These are phyloP conservation scores for Aspergillus chevalieri DNA, from an alignment of 2,329 filamentous ascomycete genomes.

Conservation along the genomic window DNA sequence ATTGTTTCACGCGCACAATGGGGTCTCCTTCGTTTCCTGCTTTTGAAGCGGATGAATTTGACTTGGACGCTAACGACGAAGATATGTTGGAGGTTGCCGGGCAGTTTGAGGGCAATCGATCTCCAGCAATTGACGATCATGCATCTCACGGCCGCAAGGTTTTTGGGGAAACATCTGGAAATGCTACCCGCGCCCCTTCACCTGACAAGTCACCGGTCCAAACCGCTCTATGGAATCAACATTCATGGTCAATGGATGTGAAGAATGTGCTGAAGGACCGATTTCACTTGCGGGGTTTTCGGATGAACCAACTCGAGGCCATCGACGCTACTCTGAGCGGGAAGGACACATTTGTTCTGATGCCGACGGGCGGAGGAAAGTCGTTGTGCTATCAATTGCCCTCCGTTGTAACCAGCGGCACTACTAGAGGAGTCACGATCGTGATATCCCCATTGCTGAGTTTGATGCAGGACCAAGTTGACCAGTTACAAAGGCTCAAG, in stretches of 20 bases:
- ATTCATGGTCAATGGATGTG: conserved; percentile 82
- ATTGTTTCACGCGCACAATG: conserved; percentile 36
- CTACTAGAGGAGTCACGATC: conserved; percentile 76
- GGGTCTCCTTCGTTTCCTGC: conserved; percentile 25
- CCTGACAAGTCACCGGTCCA: conserved; percentile 28
- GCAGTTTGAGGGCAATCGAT: conserved; percentile 26
- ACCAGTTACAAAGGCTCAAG: conserved; percentile 66
- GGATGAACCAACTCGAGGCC: conserved; percentile 85
- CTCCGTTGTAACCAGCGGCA: conserved; percentile 72
- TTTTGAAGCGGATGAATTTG: conserved; percentile 34
- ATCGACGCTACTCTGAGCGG: conserved; percentile 88
- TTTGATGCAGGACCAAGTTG: conserved; percentile 94
- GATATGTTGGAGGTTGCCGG: conserved; percentile 42
- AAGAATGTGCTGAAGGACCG: conserved; percentile 70
- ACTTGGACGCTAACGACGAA: conserved; percentile 38
- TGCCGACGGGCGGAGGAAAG: conserved; percentile 97
- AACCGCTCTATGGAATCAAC: conserved; percentile 48
- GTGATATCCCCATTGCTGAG: conserved; percentile 93
- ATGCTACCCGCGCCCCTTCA: conserved; percentile 23
- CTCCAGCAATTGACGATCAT: conserved; percentile 8
- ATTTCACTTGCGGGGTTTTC: conserved; percentile 80
- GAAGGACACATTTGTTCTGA: conserved; percentile 87
- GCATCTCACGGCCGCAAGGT: conserved; percentile 24
- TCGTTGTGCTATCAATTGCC: conserved; percentile 95
- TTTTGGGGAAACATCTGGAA: conserved; percentile 39